Evolutionary conservation across 768 basidiomycete species (phyloP), one percentile per base, ranked within the genome.

Genomic region (Lactarius sanguifluus): DNA sequence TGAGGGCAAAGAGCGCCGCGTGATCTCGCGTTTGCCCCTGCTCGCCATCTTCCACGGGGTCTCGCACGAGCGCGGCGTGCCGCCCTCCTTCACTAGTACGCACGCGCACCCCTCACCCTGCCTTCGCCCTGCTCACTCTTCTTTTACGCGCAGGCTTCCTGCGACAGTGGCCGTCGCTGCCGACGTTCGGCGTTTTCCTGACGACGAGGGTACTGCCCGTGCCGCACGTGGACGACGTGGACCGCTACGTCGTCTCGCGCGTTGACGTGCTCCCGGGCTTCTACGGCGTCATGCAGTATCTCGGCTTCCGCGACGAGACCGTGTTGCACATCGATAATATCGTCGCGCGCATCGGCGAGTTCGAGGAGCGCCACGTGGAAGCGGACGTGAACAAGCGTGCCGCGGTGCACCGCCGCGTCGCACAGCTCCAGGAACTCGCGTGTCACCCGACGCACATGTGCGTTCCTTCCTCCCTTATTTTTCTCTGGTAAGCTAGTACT

Each of bases 181-280:
- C 89, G 40, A 79, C 81, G 3, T 81, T 89, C 32, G 82, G 88
- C 84, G 81, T 90, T 41, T 90, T 90, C 76, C 77, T 89, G 16
- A 85, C 86, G 0, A 82, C 87, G 38, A 79, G 79, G 34, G 75
- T 85, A 38, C 77, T 85, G 5, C 83, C 85, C 7, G 73, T 81
- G 7, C 78, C 86, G 5, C 79, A 80, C 57, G 81, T 89, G 10
- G 72, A 80, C 0, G 60, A 71, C 1, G 79, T 81, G 23, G 82
- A 88, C 36, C 81, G 83, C 8, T 89, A 86, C 72, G 76, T 80
- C 3, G 80, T 89, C n/a, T 80, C 77, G 43, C 88, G 86, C 73
- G 85, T 86, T 47, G 80, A 84, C 18, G 79, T 81, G 2, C 66
- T 88, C 20, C 30, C 69, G 82, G 86, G 86, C 1, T 85, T 86